Evolutionary conservation across 345 rosid species (phyloP).

Genomic region (Brassica cretica): DNA sequence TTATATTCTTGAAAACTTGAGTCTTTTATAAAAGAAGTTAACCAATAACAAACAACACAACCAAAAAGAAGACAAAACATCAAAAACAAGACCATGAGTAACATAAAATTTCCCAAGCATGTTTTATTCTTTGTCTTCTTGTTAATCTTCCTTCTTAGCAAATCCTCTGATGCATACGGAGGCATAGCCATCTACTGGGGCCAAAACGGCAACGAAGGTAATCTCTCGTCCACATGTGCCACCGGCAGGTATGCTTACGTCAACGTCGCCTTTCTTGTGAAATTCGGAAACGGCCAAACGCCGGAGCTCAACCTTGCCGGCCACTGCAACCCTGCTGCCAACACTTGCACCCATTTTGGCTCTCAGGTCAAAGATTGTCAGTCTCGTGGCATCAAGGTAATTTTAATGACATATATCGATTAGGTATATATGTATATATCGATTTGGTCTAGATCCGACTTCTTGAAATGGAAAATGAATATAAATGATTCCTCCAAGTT

Average conservation of each 20-base stretch:
- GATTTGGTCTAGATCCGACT: background rate
- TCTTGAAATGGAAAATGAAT: background rate
- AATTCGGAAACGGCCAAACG: constrained; percentile 52
- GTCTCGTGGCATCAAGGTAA: constrained; percentile 47
- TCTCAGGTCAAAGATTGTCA: constrained; percentile 48
- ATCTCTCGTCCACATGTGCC: constrained; percentile 49
- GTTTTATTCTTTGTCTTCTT: constrained; percentile 5
- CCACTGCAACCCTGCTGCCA: constrained; percentile 51
- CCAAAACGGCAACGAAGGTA: constrained; percentile 60
- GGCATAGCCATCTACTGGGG: constrained; percentile 56
- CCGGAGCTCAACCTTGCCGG: constrained; percentile 60
- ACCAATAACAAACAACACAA: constrained; percentile 11
- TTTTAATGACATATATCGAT: background rate
- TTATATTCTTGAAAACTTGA: background rate
- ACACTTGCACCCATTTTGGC: constrained; percentile 44
- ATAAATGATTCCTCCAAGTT: background rate
- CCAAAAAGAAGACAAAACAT: constrained; percentile 16
- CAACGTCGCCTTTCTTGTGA: constrained; percentile 57
- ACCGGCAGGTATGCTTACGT: constrained; percentile 48
- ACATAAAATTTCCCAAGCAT: background rate
- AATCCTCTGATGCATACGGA: constrained; percentile 26
- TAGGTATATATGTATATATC: background rate
- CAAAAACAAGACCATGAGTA: constrained; percentile 13
- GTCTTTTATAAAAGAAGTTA: constrained; percentile 14
- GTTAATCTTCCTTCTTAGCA: constrained; percentile 1